These are phyloP conservation scores for Kurtzmaniella natalensis DNA, from an alignment of 1,139 yeast species.

Conservation along the genomic window DNA sequence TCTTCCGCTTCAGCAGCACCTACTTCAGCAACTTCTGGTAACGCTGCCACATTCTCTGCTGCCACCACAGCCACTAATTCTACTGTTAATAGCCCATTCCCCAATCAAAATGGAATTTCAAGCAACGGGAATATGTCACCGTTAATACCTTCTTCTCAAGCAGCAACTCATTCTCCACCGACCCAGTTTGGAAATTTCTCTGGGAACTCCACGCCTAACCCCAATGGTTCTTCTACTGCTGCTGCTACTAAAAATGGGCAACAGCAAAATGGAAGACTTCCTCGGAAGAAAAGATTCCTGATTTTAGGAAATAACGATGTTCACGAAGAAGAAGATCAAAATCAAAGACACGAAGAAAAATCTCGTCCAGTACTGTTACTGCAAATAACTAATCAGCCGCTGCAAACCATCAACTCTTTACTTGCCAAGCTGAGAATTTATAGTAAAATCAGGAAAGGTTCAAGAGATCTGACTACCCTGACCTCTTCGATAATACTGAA, in stretches of 20 bases:
- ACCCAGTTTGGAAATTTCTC: constrained; percentile 1
- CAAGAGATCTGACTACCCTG: constrained; percentile 34
- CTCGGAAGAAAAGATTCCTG: constrained; percentile 8
- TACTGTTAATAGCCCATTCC: too few relatives aligned
- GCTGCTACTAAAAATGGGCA: too few relatives aligned
- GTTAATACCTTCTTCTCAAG: neutral
- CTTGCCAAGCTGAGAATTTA: constrained; percentile 36
- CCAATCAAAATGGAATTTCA: neutral
- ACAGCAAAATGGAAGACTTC: constrained; percentile 2
- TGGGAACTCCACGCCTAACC: neutral
- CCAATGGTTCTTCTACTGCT: neutral
- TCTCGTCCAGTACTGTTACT: neutral
- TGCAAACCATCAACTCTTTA: constrained; percentile 26
- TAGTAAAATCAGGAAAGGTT: constrained; percentile 32
- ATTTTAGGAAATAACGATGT: constrained; percentile 1
- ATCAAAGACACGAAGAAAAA: too few relatives aligned
- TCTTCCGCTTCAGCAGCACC: neutral
- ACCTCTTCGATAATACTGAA: constrained; percentile 23
- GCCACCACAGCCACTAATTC: neutral
- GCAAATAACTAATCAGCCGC: constrained; percentile 12
- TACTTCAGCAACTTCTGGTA: neutral
- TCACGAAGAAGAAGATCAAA: constrained; percentile 12
- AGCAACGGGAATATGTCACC: neutral
- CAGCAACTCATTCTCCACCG: neutral
- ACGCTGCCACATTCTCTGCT: neutral